Evolutionary conservation across 2,329 filamentous ascomycete genomes (phyloP), one percentile per base, ranked within the genome.

Genomic region (Xylariaceae sp.): DNA sequence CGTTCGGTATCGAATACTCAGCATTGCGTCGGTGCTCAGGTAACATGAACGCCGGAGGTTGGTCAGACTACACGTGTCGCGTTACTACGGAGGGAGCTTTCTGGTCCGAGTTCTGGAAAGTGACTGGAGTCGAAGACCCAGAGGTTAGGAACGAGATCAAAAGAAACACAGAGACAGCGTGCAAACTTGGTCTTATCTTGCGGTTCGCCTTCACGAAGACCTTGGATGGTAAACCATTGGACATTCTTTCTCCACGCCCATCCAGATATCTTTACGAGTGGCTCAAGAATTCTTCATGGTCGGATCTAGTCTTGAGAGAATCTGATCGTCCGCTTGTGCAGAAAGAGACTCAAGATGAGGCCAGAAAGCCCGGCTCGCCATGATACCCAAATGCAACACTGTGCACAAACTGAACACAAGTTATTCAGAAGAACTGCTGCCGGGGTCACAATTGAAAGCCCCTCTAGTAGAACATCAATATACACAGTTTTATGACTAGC

Each of bases 1-100:
- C 66, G 4, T 70, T 70, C 45, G 66, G 66, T 14, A 59, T 66
- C 10, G 54, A 63, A 1, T 48, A 69, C 11, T 67, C 59, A 55
- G 66, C 48, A 6, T 43, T 69, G 2, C 34, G 38, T 3, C 33
- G 33, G 14, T 10, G 10, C 14, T 36, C 33, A 13, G 38, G 46
- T 14, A 31, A 6, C 16, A 48, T 48, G 38, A 48, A 42, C 31
- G 1, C 16, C 12, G 6, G n/a, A 1, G 38, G 18, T 28, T 33
- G 19, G 46, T n/a, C 18, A 14, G 22, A 42, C 14, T 48, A 41
- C 19, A 14, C 6, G 12, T 31, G 36, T 9, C 46, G 38, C 7
- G 18, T 22, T 17, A 17, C 19, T 19, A 41, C 16, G 3, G 38
- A 48, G 10, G 38, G 6, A 2, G 18, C 22, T 7, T 42, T 34